Base-by-base conservation (phyloP, 2,329 filamentous ascomycete species). In the Paraphoma chrysanthemicola region DNA sequence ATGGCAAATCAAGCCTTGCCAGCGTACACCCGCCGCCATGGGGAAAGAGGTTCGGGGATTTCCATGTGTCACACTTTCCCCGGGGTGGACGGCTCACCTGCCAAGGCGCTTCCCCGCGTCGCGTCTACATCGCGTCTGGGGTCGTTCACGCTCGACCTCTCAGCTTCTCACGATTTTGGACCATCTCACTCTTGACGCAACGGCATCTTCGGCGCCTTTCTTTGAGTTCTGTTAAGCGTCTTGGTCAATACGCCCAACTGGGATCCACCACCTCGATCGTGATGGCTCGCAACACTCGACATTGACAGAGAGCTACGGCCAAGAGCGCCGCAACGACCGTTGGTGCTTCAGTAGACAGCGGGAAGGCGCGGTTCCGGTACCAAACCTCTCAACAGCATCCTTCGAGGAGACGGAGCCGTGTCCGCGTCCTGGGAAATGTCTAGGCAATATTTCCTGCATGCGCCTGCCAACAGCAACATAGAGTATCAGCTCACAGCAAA, bases 51-150 rank as follows among this genome's bases (percentile, higher is more conserved):
- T 33, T 36, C 45, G 45, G 45, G 10, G 16, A 5, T 17, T 38
- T n/a, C 33, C n/a, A 38, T 38, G 33, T 38, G 33, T 38, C 33
- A 38, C 33, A n/a, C 23, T 23, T 38, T 38, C 6, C 6, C 10
- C 10, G n/a, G 33, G 33, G 10, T 6, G 10, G 33, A 38, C 29
- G 29, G 16, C 29, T 16, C n/a, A n/a, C n/a, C 23, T 33, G 39
- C 48, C 48, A 50, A 50, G 38, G 39, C 38, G 23, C 48, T 43
- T 50, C 48, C 48, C 48, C 48, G 48, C 48, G 43, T 43, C 48
- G 14, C 48, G 48, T 42, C 14, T 6, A 42, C 17, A 50, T 43
- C 48, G 48, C 17, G 17, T 43, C 48, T 50, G 36, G 48, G 33
- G 23, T 23, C 42, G 43, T 17, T 14, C 5, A n/a, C 38, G 12